Conservation (phyloP, 305 asterid genomes). For the Plantago rigida region DNA sequence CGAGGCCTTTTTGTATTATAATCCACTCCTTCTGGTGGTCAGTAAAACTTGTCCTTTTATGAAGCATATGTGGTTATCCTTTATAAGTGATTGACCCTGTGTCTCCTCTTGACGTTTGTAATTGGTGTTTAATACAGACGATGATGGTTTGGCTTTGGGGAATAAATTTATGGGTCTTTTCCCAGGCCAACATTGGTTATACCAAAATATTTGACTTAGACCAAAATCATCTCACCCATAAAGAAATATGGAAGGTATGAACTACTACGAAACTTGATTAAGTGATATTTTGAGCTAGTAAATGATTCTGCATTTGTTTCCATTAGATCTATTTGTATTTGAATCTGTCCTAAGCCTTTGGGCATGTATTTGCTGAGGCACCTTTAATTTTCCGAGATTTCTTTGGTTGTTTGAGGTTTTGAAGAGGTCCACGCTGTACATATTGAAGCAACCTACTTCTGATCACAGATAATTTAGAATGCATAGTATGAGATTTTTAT, state of each 20-base stretch:
- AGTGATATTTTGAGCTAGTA: slow-evolving; percentile 11
- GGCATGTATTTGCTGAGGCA: too few relatives aligned
- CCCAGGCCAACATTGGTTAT: slow-evolving; percentile 65
- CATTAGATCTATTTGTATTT: slow-evolving; percentile 19
- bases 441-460: too few relatives aligned
- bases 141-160: slow-evolving; percentile 98
- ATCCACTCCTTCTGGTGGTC: slow-evolving; percentile 96
- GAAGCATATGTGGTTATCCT: slow-evolving; percentile 7
- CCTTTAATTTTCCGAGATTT: background rate
- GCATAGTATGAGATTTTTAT: background rate
- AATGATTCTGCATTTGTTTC: slow-evolving; percentile 18
- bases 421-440: background rate
- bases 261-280: slow-evolving; percentile 6
- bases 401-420: slow-evolving; percentile 5
- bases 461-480: background rate
- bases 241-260: slow-evolving; percentile 90
- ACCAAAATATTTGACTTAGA: slow-evolving; percentile 84
- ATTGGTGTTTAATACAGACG: slow-evolving; percentile 53
- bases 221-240: slow-evolving; percentile 78
- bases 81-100: slow-evolving; percentile 14
- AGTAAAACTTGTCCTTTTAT: slow-evolving; percentile 35
- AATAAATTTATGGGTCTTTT: slow-evolving; percentile 77
- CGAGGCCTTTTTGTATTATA: slow-evolving; percentile 94
- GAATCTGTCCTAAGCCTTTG: slow-evolving; percentile 7
- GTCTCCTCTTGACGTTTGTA: slow-evolving; percentile 17